Evolutionary conservation across 1,139 yeast species (phyloP), one percentile per base, ranked within the genome.

Genomic region (Geotrichum macrosporum): DNA sequence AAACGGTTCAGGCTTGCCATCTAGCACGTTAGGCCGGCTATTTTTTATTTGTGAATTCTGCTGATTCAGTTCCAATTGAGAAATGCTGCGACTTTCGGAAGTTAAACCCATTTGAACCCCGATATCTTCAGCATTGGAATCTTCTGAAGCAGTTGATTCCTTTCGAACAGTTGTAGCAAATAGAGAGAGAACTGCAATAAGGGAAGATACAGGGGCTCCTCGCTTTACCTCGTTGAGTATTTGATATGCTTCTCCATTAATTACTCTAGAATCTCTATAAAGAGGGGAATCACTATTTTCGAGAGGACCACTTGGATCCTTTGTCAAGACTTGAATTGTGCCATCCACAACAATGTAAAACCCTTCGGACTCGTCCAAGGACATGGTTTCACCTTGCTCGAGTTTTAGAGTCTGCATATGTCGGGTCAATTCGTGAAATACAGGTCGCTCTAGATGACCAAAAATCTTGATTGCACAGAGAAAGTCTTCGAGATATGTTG

Each of bases 271-370:
- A 32, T 37, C 41, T 10, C 34, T 33, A 20, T 37, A 26, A 4
- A 13, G 13, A 13, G 24, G 30, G 6, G 34, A 12, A 15, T 15
- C 16, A 12, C 15, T 15, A n/a, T 10, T 19, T 19, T 40, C 42
- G n/a, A 13, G 36, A 4, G 44, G 38, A 26, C 36, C 48, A 1
- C 33, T n/a, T 10, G 8, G 5, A 9, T 18, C 19, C 18, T 77
- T 78, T 44, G 84, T 80, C 61, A 79, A 88, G 0, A 92, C 86
- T 57, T 86, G 89, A 36, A 89, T 77, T 9, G 80, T 75, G 0
- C 98, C 98, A 57, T 89, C 97, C 0, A 89, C 95, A n/a, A 92
- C 95, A 43, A 92, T 84, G 37, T 92, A 81, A 59, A 92, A 88
- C 1, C 97, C 97, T 22, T 84, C 70, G 19, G 80, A 76, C 48